Conservation (phyloP, 2,329 filamentous ascomycete genomes). For the Biscogniauxia marginata region DNA sequence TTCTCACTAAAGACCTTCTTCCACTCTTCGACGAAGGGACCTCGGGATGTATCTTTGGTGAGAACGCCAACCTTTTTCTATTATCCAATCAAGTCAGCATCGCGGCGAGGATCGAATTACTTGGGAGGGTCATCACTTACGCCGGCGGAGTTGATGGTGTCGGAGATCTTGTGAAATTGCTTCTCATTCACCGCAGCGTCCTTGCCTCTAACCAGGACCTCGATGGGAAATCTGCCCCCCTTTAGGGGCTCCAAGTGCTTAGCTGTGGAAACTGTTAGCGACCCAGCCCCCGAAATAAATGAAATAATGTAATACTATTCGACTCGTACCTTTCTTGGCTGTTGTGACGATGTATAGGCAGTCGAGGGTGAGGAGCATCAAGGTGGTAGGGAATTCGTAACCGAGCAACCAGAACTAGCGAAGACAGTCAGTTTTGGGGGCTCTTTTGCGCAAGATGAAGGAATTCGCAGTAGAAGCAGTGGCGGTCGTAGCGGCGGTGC, state of each 20-base stretch:
- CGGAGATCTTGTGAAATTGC: conserved; percentile 79
- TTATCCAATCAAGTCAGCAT: conserved; percentile 5
- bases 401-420: conserved; percentile 92
- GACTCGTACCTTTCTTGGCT: conserved; percentile 80
- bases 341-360: conserved; percentile 91
- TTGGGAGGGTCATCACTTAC: conserved; percentile 51
- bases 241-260: conserved; percentile 92
- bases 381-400: conserved; percentile 95
- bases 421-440: conserved; percentile 7
- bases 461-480: neutral
- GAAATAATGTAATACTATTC: neutral
- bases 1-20: conserved; percentile 76
- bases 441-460: no score
- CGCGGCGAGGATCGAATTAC: neutral
- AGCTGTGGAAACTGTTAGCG: conserved; percentile 55
- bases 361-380: conserved; percentile 89
- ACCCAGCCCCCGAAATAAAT: conserved; percentile 12
- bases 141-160: conserved; percentile 83
- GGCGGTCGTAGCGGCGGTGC: neutral
- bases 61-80: conserved; percentile 89
- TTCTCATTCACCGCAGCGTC: conserved; percentile 89
- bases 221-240: conserved; percentile 86
- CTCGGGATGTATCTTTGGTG: conserved; percentile 78
- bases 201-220: conserved; percentile 89
- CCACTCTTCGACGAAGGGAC: conserved; percentile 96